These are phyloP conservation scores for Allantophomopsis lycopodina DNA, from an alignment of 2,329 filamentous ascomycete species.

Conservation along the genomic window DNA sequence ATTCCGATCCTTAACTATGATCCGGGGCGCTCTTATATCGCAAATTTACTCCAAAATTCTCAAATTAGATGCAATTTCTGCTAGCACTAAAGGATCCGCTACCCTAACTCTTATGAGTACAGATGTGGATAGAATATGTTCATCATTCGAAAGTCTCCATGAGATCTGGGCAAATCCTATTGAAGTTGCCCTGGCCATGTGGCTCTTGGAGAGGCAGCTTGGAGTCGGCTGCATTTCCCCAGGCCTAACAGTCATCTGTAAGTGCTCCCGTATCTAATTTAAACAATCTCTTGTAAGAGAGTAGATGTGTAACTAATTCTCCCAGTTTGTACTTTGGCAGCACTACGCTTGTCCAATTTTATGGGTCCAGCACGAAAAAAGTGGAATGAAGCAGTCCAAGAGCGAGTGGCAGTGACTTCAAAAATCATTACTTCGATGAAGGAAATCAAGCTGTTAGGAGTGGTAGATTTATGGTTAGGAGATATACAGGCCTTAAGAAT, in stretches of 20 bases:
- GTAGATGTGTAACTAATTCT: too few species aligned
- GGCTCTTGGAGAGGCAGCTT: slow-evolving; percentile 17
- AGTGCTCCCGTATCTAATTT: too few species aligned
- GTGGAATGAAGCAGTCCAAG: too few species aligned
- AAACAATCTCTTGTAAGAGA: too few species aligned
- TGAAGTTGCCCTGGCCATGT: slow-evolving; percentile 21
- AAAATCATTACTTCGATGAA: too few species aligned
- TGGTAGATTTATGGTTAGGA: too few species aligned
- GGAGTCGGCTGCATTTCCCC: slow-evolving; percentile 6
- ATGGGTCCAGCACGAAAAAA: too few species aligned
- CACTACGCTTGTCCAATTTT: too few species aligned
- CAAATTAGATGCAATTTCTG: slow-evolving; percentile 12
- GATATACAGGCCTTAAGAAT: too few species aligned
- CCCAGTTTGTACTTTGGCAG: too few species aligned
- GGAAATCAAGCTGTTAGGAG: too few species aligned
- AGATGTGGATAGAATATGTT: slow-evolving; percentile 24
- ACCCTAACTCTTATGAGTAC: slow-evolving; percentile 26
- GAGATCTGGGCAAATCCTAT: slow-evolving; percentile 23
- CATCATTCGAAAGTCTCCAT: slow-evolving; percentile 17
- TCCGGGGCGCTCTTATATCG: slow-evolving; percentile 19
- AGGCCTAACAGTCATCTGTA: slow-evolving; percentile 3
- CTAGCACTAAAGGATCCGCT: slow-evolving; percentile 18
- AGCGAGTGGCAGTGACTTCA: too few species aligned
- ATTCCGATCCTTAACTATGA: slow-evolving; percentile 21
- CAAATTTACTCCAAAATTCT: slow-evolving; percentile 20